Conservation (phyloP, 768 basidiomycete genomes). For the Clavulina sp. region DNA sequence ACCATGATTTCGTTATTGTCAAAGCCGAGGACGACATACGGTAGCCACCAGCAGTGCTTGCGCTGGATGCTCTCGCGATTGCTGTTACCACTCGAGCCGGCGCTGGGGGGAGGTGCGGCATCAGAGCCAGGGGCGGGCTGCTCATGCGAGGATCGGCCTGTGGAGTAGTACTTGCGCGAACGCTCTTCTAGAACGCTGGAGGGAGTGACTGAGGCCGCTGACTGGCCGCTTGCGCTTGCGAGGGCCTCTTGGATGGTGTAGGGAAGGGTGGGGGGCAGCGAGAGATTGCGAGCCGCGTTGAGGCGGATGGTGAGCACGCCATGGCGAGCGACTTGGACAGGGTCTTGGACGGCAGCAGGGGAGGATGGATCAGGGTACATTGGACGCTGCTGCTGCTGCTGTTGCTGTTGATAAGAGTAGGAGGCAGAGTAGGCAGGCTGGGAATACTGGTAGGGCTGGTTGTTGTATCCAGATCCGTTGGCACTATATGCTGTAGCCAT, state of each 20-base stretch:
- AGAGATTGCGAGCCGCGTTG: not conserved
- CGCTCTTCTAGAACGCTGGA: not conserved
- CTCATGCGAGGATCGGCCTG: too few species aligned
- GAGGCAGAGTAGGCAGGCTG: too few species aligned
- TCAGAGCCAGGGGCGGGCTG: too few species aligned
- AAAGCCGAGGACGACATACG: conserved; percentile 94
- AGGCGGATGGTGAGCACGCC: not conserved
- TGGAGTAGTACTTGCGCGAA: conserved; percentile 31
- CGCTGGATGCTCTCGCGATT: conserved; percentile 79
- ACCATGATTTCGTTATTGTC: conserved; percentile 95
- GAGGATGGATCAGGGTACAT: too few species aligned
- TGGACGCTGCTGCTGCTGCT: too few species aligned
- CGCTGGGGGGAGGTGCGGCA: too few species aligned
- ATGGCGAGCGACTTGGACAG: not conserved
- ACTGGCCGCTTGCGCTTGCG: not conserved
- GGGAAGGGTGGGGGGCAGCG: not conserved
- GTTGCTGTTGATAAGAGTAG: too few species aligned
- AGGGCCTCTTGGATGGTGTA: not conserved
- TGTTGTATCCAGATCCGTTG: too few species aligned
- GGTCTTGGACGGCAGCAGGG: too few species aligned
- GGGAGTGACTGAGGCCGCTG: not conserved
- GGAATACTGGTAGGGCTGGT: too few species aligned
- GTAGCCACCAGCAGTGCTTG: conserved; percentile 90
- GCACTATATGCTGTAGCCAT: too few species aligned
- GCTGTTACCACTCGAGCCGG: too few species aligned